phyloP scores from a whole-genome alignment of 2,329 filamentous ascomycete species.

The Atkinsonella hypoxylon region DNA sequence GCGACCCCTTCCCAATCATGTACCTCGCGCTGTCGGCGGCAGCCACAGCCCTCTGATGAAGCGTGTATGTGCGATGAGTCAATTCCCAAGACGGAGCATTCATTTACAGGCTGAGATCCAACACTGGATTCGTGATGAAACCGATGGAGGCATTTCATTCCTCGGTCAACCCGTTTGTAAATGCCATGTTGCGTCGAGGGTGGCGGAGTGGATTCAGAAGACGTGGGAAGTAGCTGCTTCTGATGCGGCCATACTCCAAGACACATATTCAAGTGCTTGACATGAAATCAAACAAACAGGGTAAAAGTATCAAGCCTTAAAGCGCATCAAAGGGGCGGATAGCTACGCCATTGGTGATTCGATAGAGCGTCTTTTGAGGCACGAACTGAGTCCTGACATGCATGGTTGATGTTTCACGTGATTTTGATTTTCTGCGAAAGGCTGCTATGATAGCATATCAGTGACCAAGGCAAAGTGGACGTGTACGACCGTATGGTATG shows the following conservation, averaged over 20 bases:
- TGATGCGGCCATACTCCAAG: conserved; percentile 5
- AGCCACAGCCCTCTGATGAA: conserved; percentile 20
- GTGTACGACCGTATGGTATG: too few species aligned
- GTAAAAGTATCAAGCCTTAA: too few species aligned
- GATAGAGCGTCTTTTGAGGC: too few species aligned
- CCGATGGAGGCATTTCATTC: conserved; percentile 9
- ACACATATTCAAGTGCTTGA: conserved; percentile 3
- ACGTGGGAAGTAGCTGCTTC: conserved; percentile 8
- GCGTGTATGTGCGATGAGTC: conserved; percentile 17
- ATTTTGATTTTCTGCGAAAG: too few species aligned
- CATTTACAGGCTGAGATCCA: conserved; percentile 14
- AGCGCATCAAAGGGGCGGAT: too few species aligned
- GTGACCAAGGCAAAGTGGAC: too few species aligned
- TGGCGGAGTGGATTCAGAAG: conserved; percentile 9
- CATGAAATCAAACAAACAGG: not conserved
- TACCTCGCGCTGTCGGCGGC: conserved; percentile 21
- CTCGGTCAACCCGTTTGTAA: conserved; percentile 8
- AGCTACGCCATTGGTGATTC: too few species aligned
- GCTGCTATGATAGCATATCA: too few species aligned
- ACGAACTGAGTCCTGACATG: too few species aligned
- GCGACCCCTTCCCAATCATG: conserved; percentile 15
- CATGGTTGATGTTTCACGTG: too few species aligned
- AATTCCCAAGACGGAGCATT: conserved; percentile 15
- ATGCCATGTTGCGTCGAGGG: conserved; percentile 7
- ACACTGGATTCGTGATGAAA: conserved; percentile 14